Evolutionary conservation across 2,329 filamentous ascomycete species (phyloP), one percentile per base, ranked within the genome.

Genomic region (Fonsecaea pedrosoi): DNA sequence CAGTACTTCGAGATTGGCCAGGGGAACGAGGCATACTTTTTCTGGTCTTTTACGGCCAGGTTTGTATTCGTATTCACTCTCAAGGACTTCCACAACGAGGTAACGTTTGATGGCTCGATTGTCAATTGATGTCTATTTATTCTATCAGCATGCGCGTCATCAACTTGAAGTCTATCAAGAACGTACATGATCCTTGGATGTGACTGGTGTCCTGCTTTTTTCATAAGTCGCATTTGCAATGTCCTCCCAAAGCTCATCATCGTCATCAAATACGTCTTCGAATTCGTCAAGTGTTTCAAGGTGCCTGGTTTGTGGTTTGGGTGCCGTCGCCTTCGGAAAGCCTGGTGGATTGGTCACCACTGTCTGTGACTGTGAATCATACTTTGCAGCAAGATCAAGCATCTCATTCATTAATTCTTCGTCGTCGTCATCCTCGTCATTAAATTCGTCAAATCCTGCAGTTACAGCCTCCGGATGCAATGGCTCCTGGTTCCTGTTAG

Each of bases 51-150:
- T 78, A 70, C 85, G 83, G 54, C 90, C 88, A 71, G 83, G 85
- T 25, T 85, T 82, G 77, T 89, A 87, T 66, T 82, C 81, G 77
- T 92, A 96, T 54, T 88, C 84, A 72, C 86, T 86, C 68, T 91
- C 86, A 67, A 90, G 81, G 71, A 94, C 87, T 75, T 90, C 88
- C 71, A 89, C 90, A 73, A 97, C 86, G 70, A 94, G 83, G 80
- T 96, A 97, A 72, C 94, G 90, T 79, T 96, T 92, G 75, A 96
- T 96, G 56, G 89, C 87, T 81, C 88, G 77, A 60, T 65, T 68
- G 73, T 85, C 82, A 77, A 89, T 90, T 76, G 84, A 81, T 77
- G 82, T 86, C 80, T 85, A 87, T 90, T 91, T 86, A 83, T 82
- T 76, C 75, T 81, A 83, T 94, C 89, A 93, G 91, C 81, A 84